Evolutionary conservation across 1,139 yeast genomes (phyloP), one percentile per base, ranked within the genome.

Genomic region (Hansenula lynferdii): DNA sequence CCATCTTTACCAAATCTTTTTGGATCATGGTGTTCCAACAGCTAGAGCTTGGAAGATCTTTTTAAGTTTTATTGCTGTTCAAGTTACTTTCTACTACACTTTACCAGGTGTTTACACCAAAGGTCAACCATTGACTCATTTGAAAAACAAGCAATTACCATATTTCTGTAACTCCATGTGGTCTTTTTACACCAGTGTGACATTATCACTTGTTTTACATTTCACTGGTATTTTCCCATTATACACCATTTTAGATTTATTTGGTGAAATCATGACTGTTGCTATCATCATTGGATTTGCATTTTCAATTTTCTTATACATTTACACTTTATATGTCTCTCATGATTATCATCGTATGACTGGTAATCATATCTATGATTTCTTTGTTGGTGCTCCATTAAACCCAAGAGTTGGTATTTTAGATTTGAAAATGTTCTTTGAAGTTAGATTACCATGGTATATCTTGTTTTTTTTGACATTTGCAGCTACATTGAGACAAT

Each of bases 371-470:
- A 64, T 90, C 49, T 92, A 90, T 60, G 98, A 92, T 63, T 71
- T 89, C 56, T 92, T 92, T 67, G 82, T 92, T 95, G 98, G 98
- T 31, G 96, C 96, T 12, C 95, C 96, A 36, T 76, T 94, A 59
- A 92, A 94, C 64, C 98, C 98, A 47, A 76, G 98, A 60, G 72
- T 92, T 57, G 97, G 97, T 31, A 80, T 82, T 54, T 75, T 90
- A 54, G 98, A 92, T 61, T 70, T 89, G 60, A 92, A 92, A 70
- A 86, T 92, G 95, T 92, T 90, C 64, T 92, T 89, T 58, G 98
- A 92, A 65, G 97, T 92, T 35, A 80, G 98, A 62, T 72, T 92
- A 46, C 98, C 98, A 14, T 92, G 98, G 98, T 92, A 81, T 68
- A 85, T 87, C 21, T 69, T 92, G 40, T 82, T 83, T 65, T 85